Evolutionary conservation across 2,329 filamentous ascomycete genomes (phyloP).

Genomic region (Verticillium nubilum): DNA sequence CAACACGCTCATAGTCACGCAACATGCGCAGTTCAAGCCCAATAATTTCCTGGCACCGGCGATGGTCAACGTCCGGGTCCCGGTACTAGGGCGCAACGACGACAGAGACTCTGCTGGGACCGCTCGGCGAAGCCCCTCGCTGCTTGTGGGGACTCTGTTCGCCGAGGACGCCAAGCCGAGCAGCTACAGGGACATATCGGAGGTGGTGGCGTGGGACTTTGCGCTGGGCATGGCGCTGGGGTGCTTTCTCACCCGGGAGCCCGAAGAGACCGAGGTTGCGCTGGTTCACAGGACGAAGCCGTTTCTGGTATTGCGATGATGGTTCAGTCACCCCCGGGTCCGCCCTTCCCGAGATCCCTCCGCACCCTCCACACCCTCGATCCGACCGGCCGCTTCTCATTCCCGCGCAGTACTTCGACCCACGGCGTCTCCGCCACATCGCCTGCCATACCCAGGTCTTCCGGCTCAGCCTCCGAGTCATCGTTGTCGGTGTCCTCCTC

Average conservation of each 20-base stretch:
- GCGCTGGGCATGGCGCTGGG: neutral
- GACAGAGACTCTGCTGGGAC: neutral
- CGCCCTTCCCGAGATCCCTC: slow-evolving; percentile 49
- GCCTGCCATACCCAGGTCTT: slow-evolving; percentile 13
- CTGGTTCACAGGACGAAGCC: neutral
- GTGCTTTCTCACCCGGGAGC: neutral
- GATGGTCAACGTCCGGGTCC: neutral
- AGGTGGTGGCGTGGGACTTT: neutral
- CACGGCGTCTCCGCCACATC: slow-evolving; percentile 41
- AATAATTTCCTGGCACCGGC: neutral
- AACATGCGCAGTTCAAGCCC: neutral
- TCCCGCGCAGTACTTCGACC: slow-evolving; percentile 52
- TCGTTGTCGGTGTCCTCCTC: slow-evolving; percentile 30
- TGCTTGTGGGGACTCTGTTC: neutral
- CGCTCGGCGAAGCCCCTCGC: neutral
- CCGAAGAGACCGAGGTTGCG: neutral
- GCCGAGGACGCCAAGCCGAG: neutral
- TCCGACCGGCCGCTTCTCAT: slow-evolving; percentile 50
- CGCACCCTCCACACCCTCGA: slow-evolving; percentile 60
- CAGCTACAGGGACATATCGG: neutral
- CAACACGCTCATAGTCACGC: neutral
- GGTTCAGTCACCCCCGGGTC: slow-evolving; percentile 3
- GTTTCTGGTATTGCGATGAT: neutral
- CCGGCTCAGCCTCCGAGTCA: slow-evolving; percentile 21
- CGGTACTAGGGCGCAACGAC: neutral